These are phyloP conservation scores for Ceratocystis cubensis DNA, from an alignment of 2,329 filamentous ascomycete species.

Conservation along the genomic window DNA sequence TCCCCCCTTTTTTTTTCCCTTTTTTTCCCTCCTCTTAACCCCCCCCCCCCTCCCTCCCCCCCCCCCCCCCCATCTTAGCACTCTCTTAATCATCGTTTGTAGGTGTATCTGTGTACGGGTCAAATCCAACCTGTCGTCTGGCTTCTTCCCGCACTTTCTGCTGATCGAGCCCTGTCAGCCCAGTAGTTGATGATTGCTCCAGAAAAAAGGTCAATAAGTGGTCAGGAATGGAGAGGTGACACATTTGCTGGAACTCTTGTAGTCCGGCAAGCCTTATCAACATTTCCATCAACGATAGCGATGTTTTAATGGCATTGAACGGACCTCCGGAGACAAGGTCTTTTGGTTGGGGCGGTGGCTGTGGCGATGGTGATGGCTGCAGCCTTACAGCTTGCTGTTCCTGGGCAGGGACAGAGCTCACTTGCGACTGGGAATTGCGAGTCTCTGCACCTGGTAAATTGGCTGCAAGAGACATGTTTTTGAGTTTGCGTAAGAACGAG, in stretches of 20 bases:
- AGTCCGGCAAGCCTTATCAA: slow-evolving; percentile 73
- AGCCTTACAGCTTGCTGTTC: background rate
- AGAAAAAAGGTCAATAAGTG: slow-evolving; percentile 84
- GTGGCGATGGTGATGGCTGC: background rate
- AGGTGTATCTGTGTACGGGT: slow-evolving; percentile 40
- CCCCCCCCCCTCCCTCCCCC: too few species aligned
- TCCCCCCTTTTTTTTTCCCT: too few species aligned
- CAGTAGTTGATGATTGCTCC: slow-evolving; percentile 44
- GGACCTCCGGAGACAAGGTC: slow-evolving; percentile 29
- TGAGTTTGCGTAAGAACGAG: background rate
- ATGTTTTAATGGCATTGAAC: slow-evolving; percentile 41
- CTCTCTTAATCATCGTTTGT: slow-evolving; percentile 9
- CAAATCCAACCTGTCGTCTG: slow-evolving; percentile 41
- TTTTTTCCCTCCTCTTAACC: too few species aligned
- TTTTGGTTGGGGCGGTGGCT: background rate
- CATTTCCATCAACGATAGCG: slow-evolving; percentile 71
- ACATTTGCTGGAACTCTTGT: slow-evolving; percentile 83
- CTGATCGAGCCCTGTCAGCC: slow-evolving; percentile 35
- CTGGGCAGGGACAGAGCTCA: background rate
- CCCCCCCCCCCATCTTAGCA: too few species aligned
- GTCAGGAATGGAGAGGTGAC: slow-evolving; percentile 80
- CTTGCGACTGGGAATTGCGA: background rate
- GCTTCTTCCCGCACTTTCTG: slow-evolving; percentile 36
- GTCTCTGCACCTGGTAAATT: background rate
- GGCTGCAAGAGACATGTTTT: background rate